These are phyloP conservation scores for Ascochyta lentis DNA, from an alignment of 2,329 filamentous ascomycete genomes.

Conservation along the genomic window DNA sequence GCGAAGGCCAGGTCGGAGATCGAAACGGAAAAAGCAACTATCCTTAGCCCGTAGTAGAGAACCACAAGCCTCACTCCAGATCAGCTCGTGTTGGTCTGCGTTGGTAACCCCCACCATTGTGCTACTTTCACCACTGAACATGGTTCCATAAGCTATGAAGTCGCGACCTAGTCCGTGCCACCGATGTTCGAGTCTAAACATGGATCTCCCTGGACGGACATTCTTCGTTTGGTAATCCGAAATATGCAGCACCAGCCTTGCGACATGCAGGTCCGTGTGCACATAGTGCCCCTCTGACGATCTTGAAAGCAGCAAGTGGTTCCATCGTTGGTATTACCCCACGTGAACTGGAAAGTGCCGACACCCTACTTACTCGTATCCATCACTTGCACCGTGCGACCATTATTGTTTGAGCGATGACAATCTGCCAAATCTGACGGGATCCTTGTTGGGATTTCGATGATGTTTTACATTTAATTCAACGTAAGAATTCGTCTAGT, in stretches of 20 bases:
- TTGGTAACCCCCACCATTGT: constrained; percentile 4
- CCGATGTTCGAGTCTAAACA: constrained; percentile 9
- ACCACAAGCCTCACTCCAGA: constrained; percentile 7
- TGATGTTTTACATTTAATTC: constrained; percentile 2
- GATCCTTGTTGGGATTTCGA: constrained; percentile 3
- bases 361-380: constrained; percentile 8
- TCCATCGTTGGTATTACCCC: constrained; percentile 15
- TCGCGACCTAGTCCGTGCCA: constrained; percentile 15
- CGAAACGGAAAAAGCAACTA: neutral
- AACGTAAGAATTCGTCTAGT: neutral
- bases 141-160: constrained; percentile 12
- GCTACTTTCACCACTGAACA: constrained; percentile 13
- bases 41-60: neutral
- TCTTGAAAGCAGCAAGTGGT: constrained; percentile 7
- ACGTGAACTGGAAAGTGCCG: constrained; percentile 14
- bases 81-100: neutral
- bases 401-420: constrained; percentile 16
- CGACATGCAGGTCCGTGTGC: constrained; percentile 12
- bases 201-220: constrained; percentile 4
- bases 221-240: constrained; percentile 11
- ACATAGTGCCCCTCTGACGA: constrained; percentile 3
- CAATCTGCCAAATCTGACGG: neutral
- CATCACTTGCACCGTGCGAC: constrained; percentile 13
- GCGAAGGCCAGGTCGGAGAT: constrained; percentile 1
- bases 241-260: constrained; percentile 15